These are phyloP conservation scores for Cercis canadensis DNA, from an alignment of 306 rosid genomes.

Conservation along the genomic window DNA sequence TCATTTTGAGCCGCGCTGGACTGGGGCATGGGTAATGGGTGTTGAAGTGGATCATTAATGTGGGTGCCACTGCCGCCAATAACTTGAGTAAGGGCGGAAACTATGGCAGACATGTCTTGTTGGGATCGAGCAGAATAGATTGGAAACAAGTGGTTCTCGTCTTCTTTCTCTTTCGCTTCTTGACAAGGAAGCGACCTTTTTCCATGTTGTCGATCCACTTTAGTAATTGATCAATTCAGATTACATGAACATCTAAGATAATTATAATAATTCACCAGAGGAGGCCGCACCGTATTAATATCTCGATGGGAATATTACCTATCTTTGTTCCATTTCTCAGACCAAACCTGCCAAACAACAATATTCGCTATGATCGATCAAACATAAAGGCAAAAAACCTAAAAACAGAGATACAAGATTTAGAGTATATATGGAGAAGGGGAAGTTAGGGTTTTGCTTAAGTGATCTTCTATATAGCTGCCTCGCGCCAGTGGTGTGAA, in stretches of 20 bases:
- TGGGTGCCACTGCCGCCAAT: constrained; percentile 48
- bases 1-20: constrained; percentile 19
- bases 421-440: background rate
- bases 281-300: background rate
- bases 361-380: constrained; percentile 20
- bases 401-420: background rate
- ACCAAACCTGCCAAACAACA: constrained; percentile 6
- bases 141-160: constrained; percentile 55
- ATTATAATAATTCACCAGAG: no score
- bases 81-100: constrained; percentile 76
- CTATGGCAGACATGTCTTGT: constrained; percentile 79
- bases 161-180: constrained; percentile 63
- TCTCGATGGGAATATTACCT: no score
- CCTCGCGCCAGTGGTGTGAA: background rate
- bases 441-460: constrained; percentile 34
- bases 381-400: background rate
- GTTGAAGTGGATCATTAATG: constrained; percentile 16
- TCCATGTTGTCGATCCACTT: constrained; percentile 57
- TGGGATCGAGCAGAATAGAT: constrained; percentile 72
- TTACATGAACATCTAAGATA: no score
- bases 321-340: background rate
- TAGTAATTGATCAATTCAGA: background rate
- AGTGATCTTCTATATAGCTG: background rate
- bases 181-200: constrained; percentile 51
- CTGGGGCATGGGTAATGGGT: constrained; percentile 13